These are phyloP conservation scores for Ophiostoma ips DNA, from an alignment of 2,329 filamentous ascomycete species.

Conservation along the genomic window DNA sequence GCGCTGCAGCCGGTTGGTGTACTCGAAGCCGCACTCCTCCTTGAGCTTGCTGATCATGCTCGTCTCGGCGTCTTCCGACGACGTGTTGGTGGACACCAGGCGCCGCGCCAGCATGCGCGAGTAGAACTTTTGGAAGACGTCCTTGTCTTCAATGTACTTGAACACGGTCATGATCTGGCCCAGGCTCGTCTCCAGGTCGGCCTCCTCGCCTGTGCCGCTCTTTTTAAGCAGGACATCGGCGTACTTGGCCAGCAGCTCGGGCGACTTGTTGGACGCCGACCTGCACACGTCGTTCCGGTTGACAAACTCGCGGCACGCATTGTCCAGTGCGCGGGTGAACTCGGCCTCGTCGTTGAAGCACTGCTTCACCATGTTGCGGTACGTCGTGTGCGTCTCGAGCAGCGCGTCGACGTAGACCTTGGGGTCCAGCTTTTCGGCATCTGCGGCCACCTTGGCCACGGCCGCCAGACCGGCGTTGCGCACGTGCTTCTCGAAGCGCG, in stretches of 20 bases:
- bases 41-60: constrained; percentile 99
- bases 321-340: constrained; percentile 90
- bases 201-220: constrained; percentile 84
- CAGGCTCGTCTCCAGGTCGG: constrained; percentile 78
- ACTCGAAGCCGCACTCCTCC: constrained; percentile 96
- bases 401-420: constrained; percentile 95
- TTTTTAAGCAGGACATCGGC: constrained; percentile 87
- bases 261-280: constrained; percentile 81
- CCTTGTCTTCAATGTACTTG: constrained; percentile 99
- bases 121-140: constrained; percentile 99
- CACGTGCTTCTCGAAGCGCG: constrained; percentile 84
- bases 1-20: constrained; percentile 97
- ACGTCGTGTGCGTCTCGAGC: constrained; percentile 86
- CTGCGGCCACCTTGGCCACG: constrained; percentile 78
- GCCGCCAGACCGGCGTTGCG: constrained; percentile 77
- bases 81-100: constrained; percentile 86
- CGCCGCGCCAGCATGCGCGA: constrained; percentile 92
- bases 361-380: constrained; percentile 77
- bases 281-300: constrained; percentile 97
- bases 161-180: constrained; percentile 98
- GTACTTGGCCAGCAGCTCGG: constrained; percentile 89
- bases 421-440: constrained; percentile 82
- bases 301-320: constrained; percentile 94
- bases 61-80: constrained; percentile 80
- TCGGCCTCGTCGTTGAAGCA: constrained; percentile 94